Evolutionary conservation across 371 early-diverging fungal species (phyloP).

Genomic region (Zopfochytrium polystomum): DNA sequence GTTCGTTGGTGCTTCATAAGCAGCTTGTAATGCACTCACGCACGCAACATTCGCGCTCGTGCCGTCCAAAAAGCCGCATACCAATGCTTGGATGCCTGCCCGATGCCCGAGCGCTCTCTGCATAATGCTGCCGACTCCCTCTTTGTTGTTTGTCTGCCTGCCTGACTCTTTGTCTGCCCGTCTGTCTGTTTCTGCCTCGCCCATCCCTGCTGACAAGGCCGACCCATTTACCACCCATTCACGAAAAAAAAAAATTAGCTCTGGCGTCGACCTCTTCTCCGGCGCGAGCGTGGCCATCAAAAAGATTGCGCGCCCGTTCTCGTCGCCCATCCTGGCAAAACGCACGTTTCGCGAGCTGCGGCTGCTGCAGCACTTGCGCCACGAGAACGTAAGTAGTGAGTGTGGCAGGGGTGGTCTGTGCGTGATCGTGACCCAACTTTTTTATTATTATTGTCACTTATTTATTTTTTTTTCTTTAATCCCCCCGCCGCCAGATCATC

Average conservation of each 20-base stretch:
- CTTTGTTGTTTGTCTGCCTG: no score
- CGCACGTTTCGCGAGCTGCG: slow-evolving; percentile 93
- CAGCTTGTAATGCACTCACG: no score
- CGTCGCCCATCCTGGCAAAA: slow-evolving; percentile 87
- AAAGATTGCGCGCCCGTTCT: slow-evolving; percentile 92
- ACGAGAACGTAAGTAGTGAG: slow-evolving; percentile 33
- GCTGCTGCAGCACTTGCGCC: slow-evolving; percentile 77
- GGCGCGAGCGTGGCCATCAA: slow-evolving; percentile 86
- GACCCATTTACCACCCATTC: not conserved
- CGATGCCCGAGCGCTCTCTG: no score
- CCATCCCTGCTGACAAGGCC: not conserved
- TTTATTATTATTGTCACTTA: no score
- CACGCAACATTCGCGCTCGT: no score
- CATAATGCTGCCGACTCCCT: no score
- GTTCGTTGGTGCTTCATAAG: no score
- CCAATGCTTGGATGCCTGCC: no score
- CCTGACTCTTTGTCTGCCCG: not conserved
- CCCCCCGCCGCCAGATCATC: slow-evolving; percentile 19
- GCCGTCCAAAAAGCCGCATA: no score
- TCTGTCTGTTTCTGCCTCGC: not conserved
- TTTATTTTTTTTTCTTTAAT: no score
- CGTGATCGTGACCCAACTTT: no score
- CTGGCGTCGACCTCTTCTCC: slow-evolving; percentile 80
- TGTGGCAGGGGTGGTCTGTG: no score
- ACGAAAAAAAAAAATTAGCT: slow-evolving; percentile 61